Base-by-base conservation (phyloP, 441 rosid species). In the Arabidopsis hybrid region DNA sequence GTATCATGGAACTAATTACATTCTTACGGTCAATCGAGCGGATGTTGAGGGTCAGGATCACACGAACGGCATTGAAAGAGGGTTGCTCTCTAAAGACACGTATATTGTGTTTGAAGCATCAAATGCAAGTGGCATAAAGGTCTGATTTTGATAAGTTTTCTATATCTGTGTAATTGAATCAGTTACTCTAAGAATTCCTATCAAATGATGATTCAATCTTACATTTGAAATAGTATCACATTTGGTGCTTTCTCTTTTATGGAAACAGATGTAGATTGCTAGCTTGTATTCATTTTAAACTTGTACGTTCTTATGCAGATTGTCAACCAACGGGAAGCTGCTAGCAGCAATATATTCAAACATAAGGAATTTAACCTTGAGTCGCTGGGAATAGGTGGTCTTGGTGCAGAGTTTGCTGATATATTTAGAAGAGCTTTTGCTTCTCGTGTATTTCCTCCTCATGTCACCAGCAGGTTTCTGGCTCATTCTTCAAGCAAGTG, bases 351-450 rank as follows among this genome's bases (percentile, higher is more conserved):
- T 76, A 88, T 95, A 78, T 95, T 95, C 71, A 91, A 80, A 84
- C 98, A 93, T 10, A 93, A 95, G 84, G 98, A 95, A 75, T 95
- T 95, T 66, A 95, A 95, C 85, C 98, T 93, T 69, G 86, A 89
- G 81, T 86, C 96, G 18, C 78, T 93, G 69, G 97, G 99, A 78
- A 95, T 95, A 79, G 99, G 99, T 70, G 99, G 99, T 65, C 79
- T 95, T 76, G 87, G 99, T 83, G 96, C 91, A 13, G 98, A 95
- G 84, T 95, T 95, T 85, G 94, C 96, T 3, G 96, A 95, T 82
- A 90, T 95, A 80, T 95, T 95, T 85, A 86, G 99, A 84, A 85
- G 99, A 87, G 99, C 98, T 78, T 95, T 95, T 85, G 95, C 96
- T 43, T 95, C 98, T 72, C 92, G 98, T 73, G 95, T 90, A 78